Percentiles rank a stretch among this genome's conserved stretches.
Conservation (phyloP, 495 filamentous ascomycete species). For the Pyrenula massariospora region DNA sequence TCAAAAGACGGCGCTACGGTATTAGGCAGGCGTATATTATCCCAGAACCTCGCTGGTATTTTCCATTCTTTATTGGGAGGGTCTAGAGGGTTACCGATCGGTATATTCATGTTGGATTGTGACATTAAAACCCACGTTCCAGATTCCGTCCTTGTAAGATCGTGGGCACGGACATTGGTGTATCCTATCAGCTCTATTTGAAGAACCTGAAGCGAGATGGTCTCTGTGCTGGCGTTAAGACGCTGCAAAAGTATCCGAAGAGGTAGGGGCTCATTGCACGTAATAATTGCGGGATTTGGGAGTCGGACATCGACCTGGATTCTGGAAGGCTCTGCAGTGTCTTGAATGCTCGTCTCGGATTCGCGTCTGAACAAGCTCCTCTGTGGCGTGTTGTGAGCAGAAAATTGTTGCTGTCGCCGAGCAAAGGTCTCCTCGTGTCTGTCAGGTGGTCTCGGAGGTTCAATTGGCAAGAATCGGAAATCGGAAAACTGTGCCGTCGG, state of each 20-base stretch:
- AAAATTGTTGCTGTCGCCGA: constrained; percentile 67
- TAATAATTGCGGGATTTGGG: constrained; percentile 79
- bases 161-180: constrained; percentile 66
- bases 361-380: constrained; percentile 39
- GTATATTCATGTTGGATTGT: constrained; percentile 53
- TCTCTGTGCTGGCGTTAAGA: constrained; percentile 47
- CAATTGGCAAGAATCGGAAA: constrained; percentile 85
- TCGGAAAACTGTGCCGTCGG: constrained; percentile 28
- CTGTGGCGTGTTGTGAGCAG: constrained; percentile 21
- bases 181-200: constrained; percentile 72
- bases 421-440: constrained; percentile 73
- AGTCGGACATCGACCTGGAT: constrained; percentile 68
- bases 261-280: constrained; percentile 76
- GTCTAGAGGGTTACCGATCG: constrained; percentile 45
- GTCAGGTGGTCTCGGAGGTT: constrained; percentile 61
- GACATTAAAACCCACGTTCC: constrained; percentile 59
- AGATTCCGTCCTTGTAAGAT: constrained; percentile 50
- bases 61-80: constrained; percentile 50
- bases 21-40: constrained; percentile 56
- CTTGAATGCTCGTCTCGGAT: constrained; percentile 15
- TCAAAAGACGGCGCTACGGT: constrained; percentile 75
- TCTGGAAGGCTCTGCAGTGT: constrained; percentile 26
- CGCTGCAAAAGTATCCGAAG: constrained; percentile 69
- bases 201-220: constrained; percentile 62
- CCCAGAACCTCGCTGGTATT: constrained; percentile 60